Percentiles rank a stretch among this genome's conserved stretches.
Conservation (phyloP, 331 rosid species). For the Malus hybrid region DNA sequence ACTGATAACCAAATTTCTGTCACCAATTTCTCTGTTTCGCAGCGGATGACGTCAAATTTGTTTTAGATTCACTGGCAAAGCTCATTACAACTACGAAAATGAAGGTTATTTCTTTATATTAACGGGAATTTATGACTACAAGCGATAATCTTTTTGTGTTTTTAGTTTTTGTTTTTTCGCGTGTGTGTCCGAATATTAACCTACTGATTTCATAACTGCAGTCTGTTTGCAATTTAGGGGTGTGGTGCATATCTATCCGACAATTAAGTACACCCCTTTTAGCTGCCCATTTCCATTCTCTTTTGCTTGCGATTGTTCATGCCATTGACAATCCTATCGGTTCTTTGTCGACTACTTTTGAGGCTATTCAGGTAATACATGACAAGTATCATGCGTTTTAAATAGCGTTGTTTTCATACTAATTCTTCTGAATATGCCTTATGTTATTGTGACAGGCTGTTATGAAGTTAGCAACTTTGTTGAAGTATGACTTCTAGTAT, state of each 20-base stretch:
- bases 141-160: background rate
- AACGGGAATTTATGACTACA: background rate
- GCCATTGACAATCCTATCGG: constrained; percentile 86
- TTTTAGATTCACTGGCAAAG: constrained; percentile 43
- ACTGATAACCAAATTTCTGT: background rate
- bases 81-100: constrained; percentile 55
- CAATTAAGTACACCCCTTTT: constrained; percentile 41
- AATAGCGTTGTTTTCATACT: background rate
- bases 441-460: constrained; percentile 45
- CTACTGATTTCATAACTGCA: constrained; percentile 23
- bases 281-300: constrained; percentile 36
- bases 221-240: constrained; percentile 83
- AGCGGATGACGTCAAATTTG: constrained; percentile 55
- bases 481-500: background rate
- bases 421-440: background rate
- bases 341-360: constrained; percentile 78
- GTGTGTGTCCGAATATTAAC: background rate
- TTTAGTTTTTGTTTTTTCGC: background rate
- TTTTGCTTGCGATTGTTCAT: constrained; percentile 56
- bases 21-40: constrained; percentile 8
- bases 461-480: constrained; percentile 43
- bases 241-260: constrained; percentile 81
- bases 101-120: constrained; percentile 32
- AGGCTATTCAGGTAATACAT: constrained; percentile 68
- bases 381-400: background rate